Evolutionary conservation across 345 rosid species (phyloP).

Genomic region (Hibiscus trionum): DNA sequence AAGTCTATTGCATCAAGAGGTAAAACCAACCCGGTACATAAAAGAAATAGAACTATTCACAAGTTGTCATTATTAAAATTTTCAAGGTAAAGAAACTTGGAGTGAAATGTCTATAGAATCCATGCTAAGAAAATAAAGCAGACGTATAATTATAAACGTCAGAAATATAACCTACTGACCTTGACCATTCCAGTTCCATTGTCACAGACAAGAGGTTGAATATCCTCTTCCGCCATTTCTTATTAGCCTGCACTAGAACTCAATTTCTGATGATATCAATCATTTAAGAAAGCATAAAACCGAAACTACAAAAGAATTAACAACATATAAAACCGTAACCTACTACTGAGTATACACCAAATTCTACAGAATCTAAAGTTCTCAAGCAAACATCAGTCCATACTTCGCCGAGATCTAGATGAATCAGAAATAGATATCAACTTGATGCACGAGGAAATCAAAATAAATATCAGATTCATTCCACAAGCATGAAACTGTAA

Average conservation of each 20-base stretch:
- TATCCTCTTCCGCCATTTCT: conserved; percentile 94
- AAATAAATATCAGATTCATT: not conserved
- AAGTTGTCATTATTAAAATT: not conserved
- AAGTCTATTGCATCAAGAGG: not conserved
- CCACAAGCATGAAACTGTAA: not conserved
- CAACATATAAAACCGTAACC: not conserved
- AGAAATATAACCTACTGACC: conserved; percentile 26
- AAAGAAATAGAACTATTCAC: not conserved
- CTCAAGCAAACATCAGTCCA: not conserved
- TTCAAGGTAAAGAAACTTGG: not conserved
- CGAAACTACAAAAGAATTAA: not conserved
- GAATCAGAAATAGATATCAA: not conserved
- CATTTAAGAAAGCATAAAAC: not conserved
- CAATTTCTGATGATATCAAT: not conserved
- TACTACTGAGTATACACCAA: not conserved
- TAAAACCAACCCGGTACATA: not conserved
- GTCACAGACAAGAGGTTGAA: conserved; percentile 74
- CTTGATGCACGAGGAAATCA: not conserved
- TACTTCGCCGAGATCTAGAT: conserved; percentile 7
- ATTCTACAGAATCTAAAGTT: not conserved
- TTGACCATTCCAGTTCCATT: conserved; percentile 78
- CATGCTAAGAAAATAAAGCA: not conserved
- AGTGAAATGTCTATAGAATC: not conserved
- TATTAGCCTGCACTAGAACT: conserved; percentile 13
- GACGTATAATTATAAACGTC: not conserved